Conservation (phyloP, 176 grass and related monocot species). For the Aegilops tauschii region DNA sequence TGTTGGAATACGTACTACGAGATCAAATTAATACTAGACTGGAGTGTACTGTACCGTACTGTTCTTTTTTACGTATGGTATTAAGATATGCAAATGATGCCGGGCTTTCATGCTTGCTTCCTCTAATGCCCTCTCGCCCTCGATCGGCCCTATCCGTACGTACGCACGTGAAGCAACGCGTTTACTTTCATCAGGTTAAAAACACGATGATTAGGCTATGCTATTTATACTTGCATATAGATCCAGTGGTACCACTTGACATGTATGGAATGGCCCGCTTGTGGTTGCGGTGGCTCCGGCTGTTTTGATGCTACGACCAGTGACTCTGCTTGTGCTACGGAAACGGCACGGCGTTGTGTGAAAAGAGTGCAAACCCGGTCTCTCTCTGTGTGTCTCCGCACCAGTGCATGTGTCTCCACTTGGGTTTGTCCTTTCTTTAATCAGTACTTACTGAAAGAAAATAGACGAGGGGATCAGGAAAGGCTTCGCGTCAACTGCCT, state of each 20-base stretch:
- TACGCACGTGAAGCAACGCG: slow-evolving; percentile 43
- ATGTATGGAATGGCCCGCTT: not conserved
- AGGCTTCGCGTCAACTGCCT: slow-evolving; percentile 30
- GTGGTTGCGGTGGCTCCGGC: not conserved
- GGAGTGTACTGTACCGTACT: not conserved
- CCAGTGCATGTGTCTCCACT: slow-evolving; percentile 34
- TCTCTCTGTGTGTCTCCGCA: not conserved
- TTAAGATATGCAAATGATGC: slow-evolving; percentile 9
- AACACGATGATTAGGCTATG: not conserved
- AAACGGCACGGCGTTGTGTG: not conserved
- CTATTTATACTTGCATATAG: not conserved
- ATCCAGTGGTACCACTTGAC: not conserved
- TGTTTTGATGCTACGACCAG: slow-evolving; percentile 17
- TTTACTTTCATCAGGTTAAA: slow-evolving; percentile 13
- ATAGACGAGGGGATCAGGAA: slow-evolving; percentile 32
- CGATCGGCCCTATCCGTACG: slow-evolving; percentile 26
- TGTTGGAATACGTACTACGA: slow-evolving; percentile 23
- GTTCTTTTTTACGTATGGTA: not conserved
- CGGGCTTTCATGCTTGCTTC: slow-evolving; percentile 8
- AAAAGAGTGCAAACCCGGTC: not conserved
- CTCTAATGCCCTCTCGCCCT: not conserved
- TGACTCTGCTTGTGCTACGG: not conserved
- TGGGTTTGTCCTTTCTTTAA: slow-evolving; percentile 25
- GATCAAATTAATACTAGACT: slow-evolving; percentile 2
- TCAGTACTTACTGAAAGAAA: slow-evolving; percentile 1